Percentiles rank a stretch among this genome's conserved stretches.
Conservation (phyloP, 2,329 filamentous ascomycete species). For the Aspergillus sergii region DNA sequence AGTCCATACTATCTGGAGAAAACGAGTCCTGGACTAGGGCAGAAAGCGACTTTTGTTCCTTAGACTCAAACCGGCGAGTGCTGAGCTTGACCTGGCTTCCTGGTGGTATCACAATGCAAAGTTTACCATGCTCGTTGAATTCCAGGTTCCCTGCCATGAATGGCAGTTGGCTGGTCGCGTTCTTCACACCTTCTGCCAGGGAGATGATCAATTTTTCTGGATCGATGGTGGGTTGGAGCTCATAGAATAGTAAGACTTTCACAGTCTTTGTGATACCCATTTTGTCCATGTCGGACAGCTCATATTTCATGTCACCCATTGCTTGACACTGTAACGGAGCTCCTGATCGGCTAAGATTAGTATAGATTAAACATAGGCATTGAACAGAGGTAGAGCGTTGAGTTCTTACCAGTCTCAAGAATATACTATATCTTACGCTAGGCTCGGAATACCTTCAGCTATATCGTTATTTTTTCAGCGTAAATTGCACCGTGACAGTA, state of each 20-base stretch:
- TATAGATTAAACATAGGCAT: background rate
- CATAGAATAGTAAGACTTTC: constrained; percentile 24
- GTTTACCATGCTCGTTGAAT: constrained; percentile 17
- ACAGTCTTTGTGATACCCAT: constrained; percentile 22
- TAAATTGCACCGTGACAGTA: background rate
- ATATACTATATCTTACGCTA: background rate
- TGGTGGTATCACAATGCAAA: constrained; percentile 14
- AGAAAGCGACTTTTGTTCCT: constrained; percentile 17
- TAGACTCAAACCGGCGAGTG: constrained; percentile 11
- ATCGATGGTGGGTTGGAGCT: constrained; percentile 15
- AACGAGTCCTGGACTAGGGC: constrained; percentile 15
- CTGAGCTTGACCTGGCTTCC: constrained; percentile 12
- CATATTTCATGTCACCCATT: constrained; percentile 12
- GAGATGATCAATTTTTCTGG: constrained; percentile 17
- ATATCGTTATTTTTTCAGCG: background rate
- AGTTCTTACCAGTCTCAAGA: background rate
- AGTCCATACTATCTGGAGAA: constrained; percentile 15
- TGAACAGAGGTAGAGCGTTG: background rate
- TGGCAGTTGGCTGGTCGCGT: constrained; percentile 21
- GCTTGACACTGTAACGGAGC: background rate
- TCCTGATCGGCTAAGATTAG: background rate
- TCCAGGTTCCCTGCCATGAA: constrained; percentile 25
- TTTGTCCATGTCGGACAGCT: constrained; percentile 28
- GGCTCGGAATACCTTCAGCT: background rate
- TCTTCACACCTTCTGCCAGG: constrained; percentile 20